Conservation (phyloP, 1,139 yeast species). For the Taphrina betulina region DNA sequence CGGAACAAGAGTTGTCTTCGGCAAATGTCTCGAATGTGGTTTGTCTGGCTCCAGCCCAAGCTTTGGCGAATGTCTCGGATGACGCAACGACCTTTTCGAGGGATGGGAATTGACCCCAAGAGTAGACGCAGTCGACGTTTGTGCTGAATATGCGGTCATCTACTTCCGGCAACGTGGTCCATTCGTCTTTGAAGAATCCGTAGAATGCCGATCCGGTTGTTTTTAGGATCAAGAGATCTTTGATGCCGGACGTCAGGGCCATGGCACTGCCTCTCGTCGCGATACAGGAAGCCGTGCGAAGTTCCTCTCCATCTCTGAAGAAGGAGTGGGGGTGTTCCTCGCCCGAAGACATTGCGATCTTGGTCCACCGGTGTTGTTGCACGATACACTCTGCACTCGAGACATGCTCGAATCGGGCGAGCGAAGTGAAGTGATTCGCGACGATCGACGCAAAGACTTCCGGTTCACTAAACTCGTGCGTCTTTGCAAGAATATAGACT, state of each 20-base stretch:
- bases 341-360: slow-evolving; percentile 65
- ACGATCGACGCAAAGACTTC: slow-evolving; percentile 85
- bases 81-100: slow-evolving; percentile 50
- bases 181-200: slow-evolving; percentile 81
- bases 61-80: slow-evolving; percentile 43
- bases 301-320: slow-evolving; percentile 78
- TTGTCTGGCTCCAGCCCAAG: slow-evolving; percentile 58
- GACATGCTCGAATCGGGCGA: slow-evolving; percentile 66
- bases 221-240: slow-evolving; percentile 82
- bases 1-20: slow-evolving; percentile 80
- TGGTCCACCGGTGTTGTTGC: slow-evolving; percentile 74
- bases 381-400: slow-evolving; percentile 66
- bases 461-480: slow-evolving; percentile 71
- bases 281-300: slow-evolving; percentile 60
- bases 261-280: slow-evolving; percentile 54
- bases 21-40: slow-evolving; percentile 78
- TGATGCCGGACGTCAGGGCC: slow-evolving; percentile 65
- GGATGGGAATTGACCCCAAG: slow-evolving; percentile 56
- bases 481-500: slow-evolving; percentile 63
- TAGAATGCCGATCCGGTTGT: slow-evolving; percentile 94
- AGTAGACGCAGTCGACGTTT: slow-evolving; percentile 77
- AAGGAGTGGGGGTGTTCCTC: slow-evolving; percentile 78
- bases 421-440: slow-evolving; percentile 69
- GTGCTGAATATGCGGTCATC: slow-evolving; percentile 83
- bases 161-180: slow-evolving; percentile 80